These are phyloP conservation scores for Phycomyces blakesleeanus DNA, from an alignment of 192 early-diverging fungal genomes.

Conservation along the genomic window DNA sequence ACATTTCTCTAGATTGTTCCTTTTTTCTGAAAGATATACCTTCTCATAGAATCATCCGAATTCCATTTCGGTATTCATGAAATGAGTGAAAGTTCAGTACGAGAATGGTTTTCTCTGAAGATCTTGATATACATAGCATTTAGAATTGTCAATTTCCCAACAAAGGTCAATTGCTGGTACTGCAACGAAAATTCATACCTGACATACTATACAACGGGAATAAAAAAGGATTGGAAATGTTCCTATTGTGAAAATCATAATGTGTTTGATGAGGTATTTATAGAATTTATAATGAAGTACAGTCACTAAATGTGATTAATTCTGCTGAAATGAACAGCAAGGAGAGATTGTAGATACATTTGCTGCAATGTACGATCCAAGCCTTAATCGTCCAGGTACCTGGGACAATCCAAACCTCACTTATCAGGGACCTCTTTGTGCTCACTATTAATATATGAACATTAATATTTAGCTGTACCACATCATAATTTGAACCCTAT, in stretches of 20 bases:
- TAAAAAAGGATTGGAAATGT: conserved; percentile 9
- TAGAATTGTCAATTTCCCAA: not conserved
- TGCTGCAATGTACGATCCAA: not conserved
- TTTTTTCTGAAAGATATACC: not conserved
- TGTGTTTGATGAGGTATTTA: conserved; percentile 14
- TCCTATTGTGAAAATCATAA: conserved; percentile 11
- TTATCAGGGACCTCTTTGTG: too few species aligned
- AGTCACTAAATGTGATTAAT: not conserved
- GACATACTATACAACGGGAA: conserved; percentile 1
- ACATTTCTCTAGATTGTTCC: not conserved
- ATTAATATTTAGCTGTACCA: not conserved
- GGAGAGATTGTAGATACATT: not conserved
- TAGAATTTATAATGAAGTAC: not conserved
- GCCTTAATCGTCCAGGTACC: not conserved
- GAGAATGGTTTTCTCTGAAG: not conserved
- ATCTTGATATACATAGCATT: not conserved
- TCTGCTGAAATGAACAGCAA: not conserved
- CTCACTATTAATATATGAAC: too few species aligned
- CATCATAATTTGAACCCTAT: not conserved
- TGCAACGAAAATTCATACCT: conserved; percentile 17
- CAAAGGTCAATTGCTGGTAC: conserved; percentile 21
- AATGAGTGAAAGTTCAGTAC: too few species aligned
- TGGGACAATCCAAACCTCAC: too few species aligned
- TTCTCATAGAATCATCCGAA: not conserved
- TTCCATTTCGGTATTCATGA: not conserved